Base-by-base conservation (phyloP, 2,329 filamentous ascomycete genomes). In the Beauveria pseudobassiana region DNA sequence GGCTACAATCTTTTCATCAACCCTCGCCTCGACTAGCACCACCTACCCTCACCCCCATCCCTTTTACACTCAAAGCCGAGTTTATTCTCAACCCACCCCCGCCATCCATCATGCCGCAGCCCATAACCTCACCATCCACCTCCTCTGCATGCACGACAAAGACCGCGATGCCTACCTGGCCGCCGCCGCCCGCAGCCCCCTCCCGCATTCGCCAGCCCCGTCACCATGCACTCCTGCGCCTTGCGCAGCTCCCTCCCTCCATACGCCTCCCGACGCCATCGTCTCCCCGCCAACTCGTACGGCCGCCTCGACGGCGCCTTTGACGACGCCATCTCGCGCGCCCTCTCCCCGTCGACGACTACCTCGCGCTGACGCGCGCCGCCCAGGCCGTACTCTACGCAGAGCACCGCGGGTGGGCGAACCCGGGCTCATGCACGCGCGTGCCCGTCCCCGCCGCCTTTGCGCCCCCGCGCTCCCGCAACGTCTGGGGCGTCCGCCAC, bases 261-360 rank as follows among this genome's bases (percentile, higher is more conserved):
- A 67, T 74, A 9, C 70, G 70, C 34, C 82, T 81, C n/a, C n/a
- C 66, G 77, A 82, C 66, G 71, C 78, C 14, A 70, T 83, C 48
- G 79, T 83, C 24, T 83, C 81, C 1, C 81, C 0, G 80, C 81
- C 48, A 83, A 83, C 65, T 82, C 79, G 1, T 83, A 82, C 67
- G 81, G 75, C 30, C 74, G 76, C 1, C 75, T 85, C 1, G 81
- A 84, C 64, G 82, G 82, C 30, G 79, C 75, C 53, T 84, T 83
- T 64, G 80, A 83, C 68, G 77, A 82, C 64, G 81, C 81, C 26
- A 79, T 84, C 60, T 82, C 80, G 0, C 73, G 75, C 38, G 74
- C 74, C 12, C 77, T 82, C 63, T 77, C 77, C 1, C 79, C 0
- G 63, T 64, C 4, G 67, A 75, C 26, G 73, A 78, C 58, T 83